Evolutionary conservation across 805 yeast species (phyloP).

Genomic region (Saccharomycopsis babjevae): DNA sequence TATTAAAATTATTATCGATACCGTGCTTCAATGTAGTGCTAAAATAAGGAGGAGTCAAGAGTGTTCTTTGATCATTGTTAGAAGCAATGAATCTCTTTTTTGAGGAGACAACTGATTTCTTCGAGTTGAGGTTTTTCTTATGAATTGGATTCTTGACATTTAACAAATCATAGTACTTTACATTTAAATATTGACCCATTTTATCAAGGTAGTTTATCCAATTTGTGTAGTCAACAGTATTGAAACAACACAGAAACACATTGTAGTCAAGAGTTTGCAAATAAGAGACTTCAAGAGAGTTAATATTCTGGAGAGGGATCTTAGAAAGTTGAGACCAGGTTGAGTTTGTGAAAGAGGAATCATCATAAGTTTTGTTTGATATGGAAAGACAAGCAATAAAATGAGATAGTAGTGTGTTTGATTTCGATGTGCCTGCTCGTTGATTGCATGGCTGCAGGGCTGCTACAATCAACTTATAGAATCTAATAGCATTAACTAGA

Average conservation of each 20-base stretch:
- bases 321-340: constrained; percentile 35
- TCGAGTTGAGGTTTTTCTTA: background rate
- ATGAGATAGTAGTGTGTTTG: background rate
- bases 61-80: background rate
- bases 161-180: background rate
- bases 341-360: constrained; percentile 39
- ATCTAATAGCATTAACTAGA: constrained; percentile 9
- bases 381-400: constrained; percentile 27
- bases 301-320: constrained; percentile 14
- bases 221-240: background rate
- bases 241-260: constrained; percentile 1
- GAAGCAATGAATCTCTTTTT: background rate
- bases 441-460: too few species aligned
- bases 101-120: background rate
- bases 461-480: background rate
- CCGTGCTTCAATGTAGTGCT: background rate
- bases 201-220: background rate
- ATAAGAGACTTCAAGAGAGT: constrained; percentile 9
- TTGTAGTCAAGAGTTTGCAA: constrained; percentile 1
- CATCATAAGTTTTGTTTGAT: constrained; percentile 39
- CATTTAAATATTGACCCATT: background rate
- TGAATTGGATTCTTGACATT: background rate
- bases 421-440: background rate
- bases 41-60: background rate
- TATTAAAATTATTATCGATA: background rate